Conservation (phyloP, 768 basidiomycete genomes). For the Russula foetens region DNA sequence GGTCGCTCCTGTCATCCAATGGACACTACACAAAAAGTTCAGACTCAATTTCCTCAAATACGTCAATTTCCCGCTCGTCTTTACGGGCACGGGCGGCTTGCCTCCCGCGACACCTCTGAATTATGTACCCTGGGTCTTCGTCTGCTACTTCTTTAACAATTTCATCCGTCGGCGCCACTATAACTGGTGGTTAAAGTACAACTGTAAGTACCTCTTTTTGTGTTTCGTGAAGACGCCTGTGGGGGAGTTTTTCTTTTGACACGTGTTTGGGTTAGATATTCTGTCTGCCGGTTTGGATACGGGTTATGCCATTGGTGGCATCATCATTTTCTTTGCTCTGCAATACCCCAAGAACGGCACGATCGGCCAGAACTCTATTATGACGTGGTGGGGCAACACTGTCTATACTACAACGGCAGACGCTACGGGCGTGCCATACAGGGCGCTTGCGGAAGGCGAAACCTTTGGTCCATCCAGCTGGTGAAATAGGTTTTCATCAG, state of each 20-base stretch:
- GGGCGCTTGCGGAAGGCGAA: background rate
- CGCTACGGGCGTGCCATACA: constrained; percentile 14
- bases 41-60: constrained; percentile 35
- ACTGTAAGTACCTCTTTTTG: constrained; percentile 23
- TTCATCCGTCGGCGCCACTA: constrained; percentile 32
- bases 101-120: constrained; percentile 37
- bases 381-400: constrained; percentile 68
- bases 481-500: too few relatives aligned
- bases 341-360: constrained; percentile 56
- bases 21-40: constrained; percentile 31
- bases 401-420: constrained; percentile 29
- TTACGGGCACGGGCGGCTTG: constrained; percentile 33
- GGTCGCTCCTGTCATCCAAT: constrained; percentile 48
- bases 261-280: constrained; percentile 34
- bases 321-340: constrained; percentile 54
- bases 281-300: constrained; percentile 68
- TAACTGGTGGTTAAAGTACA: constrained; percentile 35
- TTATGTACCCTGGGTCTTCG: constrained; percentile 32
- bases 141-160: constrained; percentile 32
- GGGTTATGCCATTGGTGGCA: constrained; percentile 49
- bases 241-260: constrained; percentile 28
- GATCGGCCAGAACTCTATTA: constrained; percentile 47
- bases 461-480: constrained; percentile 19
- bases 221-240: background rate
- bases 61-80: constrained; percentile 48